A percentile compares a stretch with the other conserved stretches of the same genome.
These are phyloP conservation scores for Limonium bicolor DNA, from an alignment of 148 eudicot species.

Conservation along the genomic window DNA sequence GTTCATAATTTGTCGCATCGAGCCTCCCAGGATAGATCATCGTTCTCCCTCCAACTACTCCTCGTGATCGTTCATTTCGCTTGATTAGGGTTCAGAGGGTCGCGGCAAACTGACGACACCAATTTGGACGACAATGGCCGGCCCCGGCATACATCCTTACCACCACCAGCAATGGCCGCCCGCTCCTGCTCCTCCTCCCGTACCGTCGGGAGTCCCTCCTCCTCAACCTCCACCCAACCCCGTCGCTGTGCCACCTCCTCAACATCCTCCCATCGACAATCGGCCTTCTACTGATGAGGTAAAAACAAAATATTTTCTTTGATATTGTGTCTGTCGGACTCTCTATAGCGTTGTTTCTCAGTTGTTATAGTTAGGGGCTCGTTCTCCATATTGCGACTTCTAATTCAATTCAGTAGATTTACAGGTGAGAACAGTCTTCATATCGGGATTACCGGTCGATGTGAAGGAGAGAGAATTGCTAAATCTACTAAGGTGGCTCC, in stretches of 20 bases:
- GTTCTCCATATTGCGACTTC: neutral
- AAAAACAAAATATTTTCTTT: no score
- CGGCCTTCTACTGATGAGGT: conserved; percentile 27
- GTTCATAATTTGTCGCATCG: no score
- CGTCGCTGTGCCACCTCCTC: conserved; percentile 13
- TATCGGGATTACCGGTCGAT: conserved; percentile 82
- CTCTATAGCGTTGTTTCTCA: neutral
- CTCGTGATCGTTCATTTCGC: no score
- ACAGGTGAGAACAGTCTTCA: conserved; percentile 82
- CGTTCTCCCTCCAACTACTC: no score
- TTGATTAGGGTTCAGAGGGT: no score
- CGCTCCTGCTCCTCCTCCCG: conserved; percentile 19
- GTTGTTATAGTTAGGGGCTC: neutral
- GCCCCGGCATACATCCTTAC: conserved; percentile 48
- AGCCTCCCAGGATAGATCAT: no score
- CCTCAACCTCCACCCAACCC: conserved; percentile 21
- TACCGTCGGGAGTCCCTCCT: conserved; percentile 13
- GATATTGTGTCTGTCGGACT: neutral
- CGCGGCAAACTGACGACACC: neutral
- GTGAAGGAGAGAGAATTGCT: conserved; percentile 88
- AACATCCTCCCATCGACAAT: conserved; percentile 10
- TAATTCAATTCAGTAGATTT: neutral
- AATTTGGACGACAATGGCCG: conserved; percentile 34
- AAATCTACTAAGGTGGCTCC: conserved; percentile 80
- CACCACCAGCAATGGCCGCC: conserved; percentile 33